These are phyloP conservation scores for Sedum album DNA, from an alignment of 164 flowering plant species.

Conservation along the genomic window DNA sequence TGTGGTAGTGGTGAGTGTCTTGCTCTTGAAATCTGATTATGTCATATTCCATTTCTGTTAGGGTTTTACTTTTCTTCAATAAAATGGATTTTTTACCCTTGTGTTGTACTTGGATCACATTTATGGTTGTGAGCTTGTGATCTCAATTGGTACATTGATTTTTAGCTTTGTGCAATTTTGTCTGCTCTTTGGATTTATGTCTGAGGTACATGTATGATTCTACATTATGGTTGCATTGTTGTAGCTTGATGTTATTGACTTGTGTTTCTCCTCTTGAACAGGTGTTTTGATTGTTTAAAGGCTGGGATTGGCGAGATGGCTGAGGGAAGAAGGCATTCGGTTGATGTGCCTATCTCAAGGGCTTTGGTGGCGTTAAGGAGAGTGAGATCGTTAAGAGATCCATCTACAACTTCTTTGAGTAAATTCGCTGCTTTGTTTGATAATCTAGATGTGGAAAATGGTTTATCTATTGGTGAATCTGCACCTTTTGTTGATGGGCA, in stretches of 20 bases:
- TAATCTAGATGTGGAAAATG: constrained; percentile 61
- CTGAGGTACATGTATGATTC: background rate
- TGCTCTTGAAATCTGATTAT: background rate
- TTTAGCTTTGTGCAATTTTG: background rate
- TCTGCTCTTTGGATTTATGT: background rate
- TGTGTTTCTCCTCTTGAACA: background rate
- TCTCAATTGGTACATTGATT: background rate
- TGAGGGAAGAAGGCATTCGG: constrained; percentile 78
- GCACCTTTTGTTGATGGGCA: constrained; percentile 25
- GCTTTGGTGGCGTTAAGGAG: constrained; percentile 74
- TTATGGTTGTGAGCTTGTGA: background rate
- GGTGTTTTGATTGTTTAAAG: background rate
- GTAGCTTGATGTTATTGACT: background rate
- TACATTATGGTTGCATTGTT: background rate
- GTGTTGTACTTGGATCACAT: background rate
- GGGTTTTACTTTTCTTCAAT: background rate
- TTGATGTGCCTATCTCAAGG: constrained; percentile 76
- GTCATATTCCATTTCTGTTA: background rate
- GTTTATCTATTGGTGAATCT: constrained; percentile 50
- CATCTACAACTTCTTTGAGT: constrained; percentile 70
- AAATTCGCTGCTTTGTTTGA: constrained; percentile 51
- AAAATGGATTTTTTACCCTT: background rate
- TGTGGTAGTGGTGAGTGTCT: background rate
- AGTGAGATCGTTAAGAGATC: constrained; percentile 87
- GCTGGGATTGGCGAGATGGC: constrained; percentile 18